Evolutionary conservation across 441 rosid genomes (phyloP), one percentile per base, ranked within the genome.

Genomic region (California macrophylla): DNA sequence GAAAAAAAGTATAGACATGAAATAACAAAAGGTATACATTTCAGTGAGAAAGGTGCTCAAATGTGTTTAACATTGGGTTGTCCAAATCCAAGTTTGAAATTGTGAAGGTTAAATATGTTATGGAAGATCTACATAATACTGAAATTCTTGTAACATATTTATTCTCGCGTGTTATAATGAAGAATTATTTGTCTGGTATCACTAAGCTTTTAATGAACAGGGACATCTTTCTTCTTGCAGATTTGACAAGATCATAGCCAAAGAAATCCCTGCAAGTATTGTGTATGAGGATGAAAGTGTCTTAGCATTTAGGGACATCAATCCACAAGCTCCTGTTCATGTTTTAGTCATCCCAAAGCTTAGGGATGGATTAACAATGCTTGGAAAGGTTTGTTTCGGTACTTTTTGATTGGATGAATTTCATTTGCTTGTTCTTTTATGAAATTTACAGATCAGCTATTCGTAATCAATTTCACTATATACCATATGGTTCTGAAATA

Each of bases 201-300:
- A 52, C 24, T 1, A 3, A 52, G 23, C 24, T 18, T 18, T 20
- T 18, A n/a, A 10, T 6, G 56, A 50, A 6, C 9, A 15, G 16
- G 5, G 21, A n/a, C 7, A 1, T 50, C 23, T 52, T 52, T 4
- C 24, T 50, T 18, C 45, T 32, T 71, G 76, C 81, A 91, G 96
- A 74, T 91, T 85, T 65, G 97, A 93, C 83, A 89, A 91, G 88
- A 93, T 93, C 73, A 84, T 93, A 83, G 82, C 90, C 1, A 93
- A 89, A 63, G 92, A 86, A 81, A 91, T 93, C 70, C 89, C 96
- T 38, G 87, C 98, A 20, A 81, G 85, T 65, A 87, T 89, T 70
- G 87, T 93, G 9, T 93, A 90, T 16, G 98, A 93, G 85, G 96
- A 93, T 79, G 93, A 93, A 6, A 82, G 85, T 63, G 97, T 93